Evolutionary conservation across 2,329 filamentous ascomycete genomes (phyloP), one percentile per base, ranked within the genome.

Genomic region (Ceratocystis destructans): DNA sequence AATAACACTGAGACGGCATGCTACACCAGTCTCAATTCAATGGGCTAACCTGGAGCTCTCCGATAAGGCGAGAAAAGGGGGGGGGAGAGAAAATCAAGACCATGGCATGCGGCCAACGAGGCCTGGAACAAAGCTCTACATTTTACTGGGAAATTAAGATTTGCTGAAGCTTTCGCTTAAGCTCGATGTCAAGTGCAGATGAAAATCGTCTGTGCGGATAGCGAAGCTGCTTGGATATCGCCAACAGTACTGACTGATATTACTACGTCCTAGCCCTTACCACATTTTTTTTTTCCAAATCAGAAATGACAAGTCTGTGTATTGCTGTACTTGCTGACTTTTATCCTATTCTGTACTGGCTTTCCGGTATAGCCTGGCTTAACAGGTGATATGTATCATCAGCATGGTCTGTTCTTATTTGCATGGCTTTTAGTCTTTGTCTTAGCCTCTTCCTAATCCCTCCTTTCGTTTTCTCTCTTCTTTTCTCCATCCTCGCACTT

Each of bases 171-270:
- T 59, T 59, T 59, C 55, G 55, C 25, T 59, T 59, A 59, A 59
- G 55, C 55, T 59, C 20, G 55, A 33, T 59, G 31, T 63, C 41
- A 63, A 50, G 61, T 63, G 61, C 61, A 63, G 61, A 63, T 63
- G 61, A 63, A 63, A 63, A 63, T 12, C 44, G 61, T 63, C 61
- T 48, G 61, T 63, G 61, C 61, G 41, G 28, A n/a, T 25, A 59
- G 17, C 25, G n/a, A 17, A n/a, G 17, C 25, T n/a, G 22, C 5
- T 59, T 37, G 17, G 25, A 59, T 17, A 20, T n/a, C 25, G 7
- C 17, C 55, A 25, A 25, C 48, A 53, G 10, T 17, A 20, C 12
- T 12, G 10, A 4, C 28, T 59, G 28, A 59, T 59, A 59, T 37
- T 31, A 37, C 33, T 17, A 15, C 55, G 28, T n/a, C 55, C 33